Percentiles rank a stretch among this genome's conserved stretches.
These are phyloP conservation scores for Fomitopsis betulina DNA, from an alignment of 1,284 basidiomycete species.

Conservation along the genomic window DNA sequence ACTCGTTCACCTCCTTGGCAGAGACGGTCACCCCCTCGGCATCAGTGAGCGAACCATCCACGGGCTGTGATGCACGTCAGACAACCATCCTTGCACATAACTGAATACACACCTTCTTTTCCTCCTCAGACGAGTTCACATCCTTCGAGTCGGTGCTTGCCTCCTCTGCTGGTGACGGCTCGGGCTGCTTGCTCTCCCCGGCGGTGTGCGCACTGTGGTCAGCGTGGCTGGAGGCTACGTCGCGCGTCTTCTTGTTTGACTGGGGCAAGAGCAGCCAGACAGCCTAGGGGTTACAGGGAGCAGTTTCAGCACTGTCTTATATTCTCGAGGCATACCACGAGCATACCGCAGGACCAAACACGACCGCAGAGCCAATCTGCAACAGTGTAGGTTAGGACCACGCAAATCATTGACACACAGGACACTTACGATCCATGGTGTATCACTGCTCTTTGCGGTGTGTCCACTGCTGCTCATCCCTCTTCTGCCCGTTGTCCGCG, in stretches of 20 bases:
- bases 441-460: slow-evolving; percentile 22
- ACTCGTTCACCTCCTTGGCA: slow-evolving; percentile 30
- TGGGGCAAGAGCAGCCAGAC: slow-evolving; percentile 14
- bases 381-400: background rate
- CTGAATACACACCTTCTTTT: slow-evolving; percentile 5
- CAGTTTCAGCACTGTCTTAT: background rate
- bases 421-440: slow-evolving; percentile 22
- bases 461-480: slow-evolving; percentile 24
- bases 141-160: slow-evolving; percentile 14
- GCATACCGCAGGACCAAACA: slow-evolving; percentile 27
- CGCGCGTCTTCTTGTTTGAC: slow-evolving; percentile 4
- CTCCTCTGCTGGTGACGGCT: slow-evolving; percentile 21
- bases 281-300: background rate
- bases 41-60: slow-evolving; percentile 18
- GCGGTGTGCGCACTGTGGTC: background rate
- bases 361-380: slow-evolving; percentile 27
- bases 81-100: background rate
- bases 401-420: background rate
- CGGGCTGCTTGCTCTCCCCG: slow-evolving; percentile 22
- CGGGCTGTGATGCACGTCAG: background rate
- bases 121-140: slow-evolving; percentile 13
- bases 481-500: slow-evolving; percentile 14
- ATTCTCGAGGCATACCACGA: background rate
- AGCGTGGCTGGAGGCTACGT: background rate
- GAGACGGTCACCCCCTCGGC: slow-evolving; percentile 30